phyloP scores from a whole-genome alignment of 2,329 filamentous ascomycete genomes.

The Phyllosticta citribraziliensis region DNA sequence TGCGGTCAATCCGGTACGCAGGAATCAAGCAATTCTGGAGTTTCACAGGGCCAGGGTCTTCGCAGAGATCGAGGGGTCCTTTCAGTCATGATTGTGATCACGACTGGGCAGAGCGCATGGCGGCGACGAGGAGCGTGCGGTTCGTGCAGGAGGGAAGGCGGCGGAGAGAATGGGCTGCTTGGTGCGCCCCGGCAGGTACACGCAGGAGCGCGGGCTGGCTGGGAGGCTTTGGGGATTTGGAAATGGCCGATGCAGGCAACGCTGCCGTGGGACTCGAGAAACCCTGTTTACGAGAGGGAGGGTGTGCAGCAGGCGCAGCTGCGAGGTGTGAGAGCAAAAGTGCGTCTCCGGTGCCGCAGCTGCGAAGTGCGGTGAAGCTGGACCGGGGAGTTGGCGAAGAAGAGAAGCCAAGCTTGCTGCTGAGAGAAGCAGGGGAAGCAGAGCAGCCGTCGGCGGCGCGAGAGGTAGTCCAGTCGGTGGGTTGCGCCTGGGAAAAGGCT shows the following conservation, averaged over 20 bases:
- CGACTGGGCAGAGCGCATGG: conserved; percentile 25
- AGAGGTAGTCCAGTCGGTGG: too few relatives aligned
- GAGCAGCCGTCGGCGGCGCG: too few relatives aligned
- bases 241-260: conserved; percentile 10
- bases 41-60: conserved; percentile 27
- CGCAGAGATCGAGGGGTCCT: conserved; percentile 23
- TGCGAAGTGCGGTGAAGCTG: conserved; percentile 7
- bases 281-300: conserved; percentile 9
- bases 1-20: conserved; percentile 23
- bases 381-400: not conserved
- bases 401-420: not conserved
- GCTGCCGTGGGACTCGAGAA: conserved; percentile 9
- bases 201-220: conserved; percentile 6
- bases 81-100: conserved; percentile 14
- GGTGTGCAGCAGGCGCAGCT: conserved; percentile 3
- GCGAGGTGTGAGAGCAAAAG: conserved; percentile 1
- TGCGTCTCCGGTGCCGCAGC: conserved; percentile 3
- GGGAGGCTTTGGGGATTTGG: conserved; percentile 3
- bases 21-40: conserved; percentile 29
- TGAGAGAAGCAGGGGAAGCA: not conserved
- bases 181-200: conserved; percentile 9
- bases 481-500: too few relatives aligned
- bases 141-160: conserved; percentile 1
- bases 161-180: not conserved
- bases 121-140: conserved; percentile 15